Base-by-base conservation (phyloP, 2,329 filamentous ascomycete genomes). In the Botrytis sinoallii region DNA sequence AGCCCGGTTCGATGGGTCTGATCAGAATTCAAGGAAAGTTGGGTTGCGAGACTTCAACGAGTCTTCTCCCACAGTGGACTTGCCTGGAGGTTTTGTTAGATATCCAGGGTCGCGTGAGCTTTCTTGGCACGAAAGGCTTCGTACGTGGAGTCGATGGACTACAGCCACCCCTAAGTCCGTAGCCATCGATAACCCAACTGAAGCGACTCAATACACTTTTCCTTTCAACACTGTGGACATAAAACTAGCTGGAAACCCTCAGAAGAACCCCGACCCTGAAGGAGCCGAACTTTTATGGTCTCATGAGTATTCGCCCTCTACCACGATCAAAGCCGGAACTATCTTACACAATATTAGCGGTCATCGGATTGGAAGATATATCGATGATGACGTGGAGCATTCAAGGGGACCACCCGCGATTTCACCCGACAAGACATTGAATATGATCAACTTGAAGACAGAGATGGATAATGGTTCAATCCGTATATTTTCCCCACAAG, bases 91-190 rank as follows among this genome's bases (percentile, higher is more conserved):
- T 10, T 79, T 80, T 44, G 52, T 79, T 18, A 65, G 73, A 42
- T 77, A 77, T 71, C 66, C 73, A 64, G 52, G 71, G 18, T 65
- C 69, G n/a, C 68, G 74, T 10, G 75, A 69, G 29, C 74, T 81
- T 59, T 69, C 76, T 25, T 82, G 81, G 81, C 77, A 76, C 20
- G 76, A 81, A 38, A 77, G 74, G 64, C 59, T 79, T n/a, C 75
- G 77, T 57, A 59, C 74, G 29, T 81, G 80, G 81, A 73, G 73
- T 40, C 74, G 81, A 74, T 81, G 77, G 76, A 77, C 75, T 12
- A 70, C 77, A n/a, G 75, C 81, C 18, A 76, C 78, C 32, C 42
- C 52, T 52, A 73, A 75, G 32, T 69, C 66, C 22, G 14, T 12
- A 32, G 25, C 59, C 1, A 32, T 40, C 10, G n/a, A 46, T 25